Base-by-base conservation (phyloP, 2,329 filamentous ascomycete species). In the Aspergillus felis region DNA sequence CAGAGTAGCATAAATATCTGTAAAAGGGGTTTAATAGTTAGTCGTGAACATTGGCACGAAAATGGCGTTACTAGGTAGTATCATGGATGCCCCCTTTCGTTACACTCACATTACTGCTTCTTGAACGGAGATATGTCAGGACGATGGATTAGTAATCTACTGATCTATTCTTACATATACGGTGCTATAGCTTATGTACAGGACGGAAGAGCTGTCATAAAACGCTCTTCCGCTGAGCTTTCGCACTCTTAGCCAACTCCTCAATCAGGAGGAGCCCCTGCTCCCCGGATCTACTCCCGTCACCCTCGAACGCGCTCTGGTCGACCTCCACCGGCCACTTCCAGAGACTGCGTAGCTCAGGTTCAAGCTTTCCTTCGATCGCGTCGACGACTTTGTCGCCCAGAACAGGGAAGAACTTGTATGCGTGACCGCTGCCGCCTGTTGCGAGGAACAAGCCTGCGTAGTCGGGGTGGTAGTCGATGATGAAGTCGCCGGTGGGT, bases 401-500 rank as follows among this genome's bases (percentile, higher is more conserved):
- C n/a, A 83, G 70, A 14, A 82, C 74, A 38, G 81, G 81, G 57
- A 82, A 72, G 70, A 83, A 82, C 61, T 83, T 83, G 68, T 76
- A 83, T 8, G 69, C 81, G 64, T 83, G 81, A n/a, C 80, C 80
- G 52, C 78, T 81, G 7, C 80, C 81, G 5, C 80, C 81, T 1
- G 80, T 82, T 9, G 81, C 81, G 50, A 83, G 66, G 67, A 81
- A 80, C 5, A 83, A 72, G 38, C 73, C 73, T 5, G 68, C 58
- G 72, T 83, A 83, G 17, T 78, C 74, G 0, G 88, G 88, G 66
- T 91, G 87, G 71, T 87, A 86, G 66, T 87, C 84, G 59, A 90
- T 80, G 55, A 91, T 79, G 76, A 89, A 91, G 68, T 91, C 85
- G 24, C 84, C 88, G 20, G 84, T 84, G 7, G 84, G 80, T 3